phyloP scores from a whole-genome alignment of 305 asterid genomes.

The Solanum aculeatissimum region DNA sequence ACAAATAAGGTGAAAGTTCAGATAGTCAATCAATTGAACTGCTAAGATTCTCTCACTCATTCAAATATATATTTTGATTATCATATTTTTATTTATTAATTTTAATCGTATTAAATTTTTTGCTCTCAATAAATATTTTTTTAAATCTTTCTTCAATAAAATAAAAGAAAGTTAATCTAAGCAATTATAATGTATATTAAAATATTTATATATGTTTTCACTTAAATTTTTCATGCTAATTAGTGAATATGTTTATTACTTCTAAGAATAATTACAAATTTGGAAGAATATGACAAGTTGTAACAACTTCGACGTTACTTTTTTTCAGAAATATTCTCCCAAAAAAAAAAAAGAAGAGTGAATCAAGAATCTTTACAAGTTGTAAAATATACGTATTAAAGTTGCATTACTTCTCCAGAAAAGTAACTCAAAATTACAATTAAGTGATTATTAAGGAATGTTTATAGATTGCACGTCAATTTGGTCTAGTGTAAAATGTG shows the following conservation, averaged over 20 bases:
- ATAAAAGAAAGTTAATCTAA: not conserved
- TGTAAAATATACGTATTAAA: not conserved
- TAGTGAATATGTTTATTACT: no score
- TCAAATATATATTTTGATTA: no score
- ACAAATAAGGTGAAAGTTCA: no score
- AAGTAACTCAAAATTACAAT: not conserved
- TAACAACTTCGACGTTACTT: not conserved
- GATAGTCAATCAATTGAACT: no score
- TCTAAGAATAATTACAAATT: not conserved
- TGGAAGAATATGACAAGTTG: not conserved
- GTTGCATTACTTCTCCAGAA: not conserved
- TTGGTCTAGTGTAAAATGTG: not conserved
- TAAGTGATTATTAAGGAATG: not conserved
- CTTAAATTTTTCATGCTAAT: not conserved
- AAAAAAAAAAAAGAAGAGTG: not conserved
- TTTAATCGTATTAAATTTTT: not conserved
- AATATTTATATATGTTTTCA: not conserved
- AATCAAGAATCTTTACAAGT: not conserved
- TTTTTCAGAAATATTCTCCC: not conserved
- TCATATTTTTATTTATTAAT: no score
- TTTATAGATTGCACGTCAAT: not conserved
- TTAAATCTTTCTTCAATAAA: not conserved
- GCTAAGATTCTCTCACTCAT: no score
- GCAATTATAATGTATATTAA: not conserved
- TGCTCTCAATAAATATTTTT: not conserved